Evolutionary conservation across 495 filamentous ascomycete genomes (phyloP), one percentile per base, ranked within the genome.

Genomic region (Aspergillus biplanus): DNA sequence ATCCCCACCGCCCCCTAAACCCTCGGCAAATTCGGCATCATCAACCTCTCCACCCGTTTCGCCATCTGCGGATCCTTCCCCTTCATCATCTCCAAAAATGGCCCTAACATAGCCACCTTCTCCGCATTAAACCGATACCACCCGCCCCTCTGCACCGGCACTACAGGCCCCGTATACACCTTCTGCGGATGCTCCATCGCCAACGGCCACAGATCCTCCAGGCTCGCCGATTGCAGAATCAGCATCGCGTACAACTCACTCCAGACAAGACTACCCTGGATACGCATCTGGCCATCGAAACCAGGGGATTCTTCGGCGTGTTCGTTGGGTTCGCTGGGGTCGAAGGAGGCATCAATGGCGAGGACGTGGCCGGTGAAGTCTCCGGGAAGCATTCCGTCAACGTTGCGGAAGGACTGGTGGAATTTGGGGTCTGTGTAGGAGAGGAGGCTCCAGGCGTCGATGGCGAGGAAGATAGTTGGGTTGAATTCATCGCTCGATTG

Each of bases 191-290:
- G 75, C 5, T 73, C 44, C 12, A 58, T 59, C 15, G 70, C 71
- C 15, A 75, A 50, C 6, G 67, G 65, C 75, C 74, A 78, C 11
- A 72, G 27, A 9, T 73, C 66, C 16, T 68, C 53, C 8, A 74
- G 39, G 1, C 9, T n/a, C 9, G 33, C 54, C 0, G 58, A 56
- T 33, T 66, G 59, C 7, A 65, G 49, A 12, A 9, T 13, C 8
- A 70, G 42, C 11, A 70, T 34, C 0, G 71, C 68, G 56, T 60
- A 75, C 6, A 78, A 54, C 33, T 78, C 75, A 7, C 70, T 62
- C 73, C 71, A 78, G 18, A 78, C 52, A 1, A 77, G 63, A n/a
- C 66, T 70, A 39, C 67, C 72, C 4, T 73, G 61, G 33, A 78
- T 65, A 8, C 68, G 69, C 68, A 78, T 72, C 9, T 69, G 58